Evolutionary conservation across 768 basidiomycete species (phyloP), one percentile per base, ranked within the genome.

Genomic region (Suillus brevipes): DNA sequence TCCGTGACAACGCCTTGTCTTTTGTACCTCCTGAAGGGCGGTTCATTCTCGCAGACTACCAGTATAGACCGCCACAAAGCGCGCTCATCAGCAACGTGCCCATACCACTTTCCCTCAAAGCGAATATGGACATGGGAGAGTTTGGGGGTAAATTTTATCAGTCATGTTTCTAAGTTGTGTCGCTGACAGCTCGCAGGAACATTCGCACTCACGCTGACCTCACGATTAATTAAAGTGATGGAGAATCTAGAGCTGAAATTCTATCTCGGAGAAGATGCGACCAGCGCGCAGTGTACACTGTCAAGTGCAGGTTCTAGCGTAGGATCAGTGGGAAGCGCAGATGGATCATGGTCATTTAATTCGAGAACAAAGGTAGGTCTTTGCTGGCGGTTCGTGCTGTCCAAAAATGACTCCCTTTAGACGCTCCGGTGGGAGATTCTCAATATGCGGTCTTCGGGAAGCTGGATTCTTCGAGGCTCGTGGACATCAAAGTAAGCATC

Each of bases 1-100:
- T 83, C 28, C 86, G 88, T 45, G 89, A 92, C 71, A 89, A 86
- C 70, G 77, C 83, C 1, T 78, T 98, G 49, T 97, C 96, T 2
- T 98, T 98, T 74, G 86, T 98, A 25, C 96, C 96, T 7, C 96
- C 96, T 6, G 96, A 98, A 70, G 95, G 96, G 4, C 85, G 85
- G 60, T 98, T 97, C 78, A 84, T 84, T 9, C 81, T 97, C 23
- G 85, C 90, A 72, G 91, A 95, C 68, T 98, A 97, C 72, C 90
- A 90, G 34, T 90, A 88, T 73, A 75, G 80, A 12, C 79, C 84
- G 50, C 78, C 75, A n/a, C 68, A 72, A 23, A 62, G 64, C 57
- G 66, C 68, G 63, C 49, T 77, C 25, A 81, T 78, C 58, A 83
- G 85, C 42, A 80, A 79, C 49, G 78, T 86, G n/a, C 80, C 86